These are phyloP conservation scores for Brettanomyces naardenensis DNA, from an alignment of 805 yeast species.

Conservation along the genomic window DNA sequence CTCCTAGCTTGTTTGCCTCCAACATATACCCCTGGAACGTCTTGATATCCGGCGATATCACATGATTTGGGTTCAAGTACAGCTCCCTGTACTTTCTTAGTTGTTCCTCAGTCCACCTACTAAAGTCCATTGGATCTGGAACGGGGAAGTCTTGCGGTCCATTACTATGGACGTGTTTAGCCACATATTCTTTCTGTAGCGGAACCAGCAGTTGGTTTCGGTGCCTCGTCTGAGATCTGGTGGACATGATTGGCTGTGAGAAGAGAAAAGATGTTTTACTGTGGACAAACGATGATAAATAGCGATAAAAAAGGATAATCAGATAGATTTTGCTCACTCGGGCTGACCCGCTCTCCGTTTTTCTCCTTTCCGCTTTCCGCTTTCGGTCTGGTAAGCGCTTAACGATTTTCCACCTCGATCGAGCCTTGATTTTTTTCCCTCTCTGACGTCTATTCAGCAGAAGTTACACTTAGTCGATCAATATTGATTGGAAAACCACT, in stretches of 20 bases:
- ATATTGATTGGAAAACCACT: too few species aligned
- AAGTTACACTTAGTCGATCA: too few species aligned
- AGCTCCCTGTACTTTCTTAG: conserved; percentile 62
- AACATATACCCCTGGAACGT: conserved; percentile 65
- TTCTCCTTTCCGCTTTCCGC: too few species aligned
- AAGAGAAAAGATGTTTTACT: not conserved
- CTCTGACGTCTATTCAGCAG: too few species aligned
- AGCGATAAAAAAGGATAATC: too few species aligned
- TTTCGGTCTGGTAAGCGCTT: too few species aligned
- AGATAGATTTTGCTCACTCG: too few species aligned
- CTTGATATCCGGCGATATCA: conserved; percentile 49
- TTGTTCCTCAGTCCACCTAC: conserved; percentile 49
- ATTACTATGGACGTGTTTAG: conserved; percentile 65
- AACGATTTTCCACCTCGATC: too few species aligned
- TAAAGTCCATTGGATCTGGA: conserved; percentile 63
- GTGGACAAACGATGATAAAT: too few species aligned
- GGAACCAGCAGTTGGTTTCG: conserved; percentile 56
- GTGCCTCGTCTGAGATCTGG: conserved; percentile 48
- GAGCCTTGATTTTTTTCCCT: too few species aligned
- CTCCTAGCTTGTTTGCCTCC: conserved; percentile 60
- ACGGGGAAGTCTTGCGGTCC: conserved; percentile 54
- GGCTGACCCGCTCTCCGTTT: too few species aligned
- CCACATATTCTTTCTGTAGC: conserved; percentile 58
- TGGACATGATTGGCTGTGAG: not conserved
- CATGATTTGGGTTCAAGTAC: conserved; percentile 27